phyloP scores from a whole-genome alignment of 2,329 filamentous ascomycete species.

The Didymella glomerata region DNA sequence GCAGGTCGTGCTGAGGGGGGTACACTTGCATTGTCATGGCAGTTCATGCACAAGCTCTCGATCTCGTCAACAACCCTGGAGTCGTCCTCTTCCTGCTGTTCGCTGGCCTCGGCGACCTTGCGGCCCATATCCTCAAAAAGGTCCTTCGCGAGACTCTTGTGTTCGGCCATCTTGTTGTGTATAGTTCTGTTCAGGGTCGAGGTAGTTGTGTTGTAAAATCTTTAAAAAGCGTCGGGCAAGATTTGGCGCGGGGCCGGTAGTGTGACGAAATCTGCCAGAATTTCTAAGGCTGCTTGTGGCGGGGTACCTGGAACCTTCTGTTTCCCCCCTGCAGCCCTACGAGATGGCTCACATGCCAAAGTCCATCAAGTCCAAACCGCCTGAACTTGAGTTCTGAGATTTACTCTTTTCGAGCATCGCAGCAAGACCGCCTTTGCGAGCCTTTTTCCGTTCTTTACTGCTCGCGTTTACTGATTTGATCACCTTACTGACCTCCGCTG shows the following conservation, averaged over 20 bases:
- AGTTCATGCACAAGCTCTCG: slow-evolving; percentile 64
- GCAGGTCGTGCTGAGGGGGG: slow-evolving; percentile 3
- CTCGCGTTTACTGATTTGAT: slow-evolving; percentile 52
- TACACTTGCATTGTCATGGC: slow-evolving; percentile 56
- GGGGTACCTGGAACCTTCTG: slow-evolving; percentile 23
- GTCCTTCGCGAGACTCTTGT: slow-evolving; percentile 54
- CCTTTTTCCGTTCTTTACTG: slow-evolving; percentile 65
- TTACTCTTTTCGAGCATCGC: slow-evolving; percentile 61
- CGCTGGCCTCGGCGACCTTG: slow-evolving; percentile 55
- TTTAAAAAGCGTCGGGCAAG: slow-evolving; percentile 8
- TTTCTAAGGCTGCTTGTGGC: slow-evolving; percentile 20
- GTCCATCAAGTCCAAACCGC: slow-evolving; percentile 61
- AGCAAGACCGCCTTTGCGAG: slow-evolving; percentile 63
- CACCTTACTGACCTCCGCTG: slow-evolving; percentile 26
- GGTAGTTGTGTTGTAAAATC: slow-evolving; percentile 6
- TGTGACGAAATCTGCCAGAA: slow-evolving; percentile 33
- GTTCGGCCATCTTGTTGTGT: slow-evolving; percentile 43
- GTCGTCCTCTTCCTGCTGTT: slow-evolving; percentile 47
- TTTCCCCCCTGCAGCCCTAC: slow-evolving; percentile 39
- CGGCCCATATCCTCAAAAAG: slow-evolving; percentile 63
- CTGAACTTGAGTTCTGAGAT: slow-evolving; percentile 43
- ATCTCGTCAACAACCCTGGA: slow-evolving; percentile 62
- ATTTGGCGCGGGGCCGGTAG: slow-evolving; percentile 20
- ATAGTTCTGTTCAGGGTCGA: slow-evolving; percentile 4
- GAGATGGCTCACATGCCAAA: slow-evolving; percentile 57